These are phyloP conservation scores for Phialophora macrospora DNA, from an alignment of 2,329 filamentous ascomycete species.

Conservation along the genomic window DNA sequence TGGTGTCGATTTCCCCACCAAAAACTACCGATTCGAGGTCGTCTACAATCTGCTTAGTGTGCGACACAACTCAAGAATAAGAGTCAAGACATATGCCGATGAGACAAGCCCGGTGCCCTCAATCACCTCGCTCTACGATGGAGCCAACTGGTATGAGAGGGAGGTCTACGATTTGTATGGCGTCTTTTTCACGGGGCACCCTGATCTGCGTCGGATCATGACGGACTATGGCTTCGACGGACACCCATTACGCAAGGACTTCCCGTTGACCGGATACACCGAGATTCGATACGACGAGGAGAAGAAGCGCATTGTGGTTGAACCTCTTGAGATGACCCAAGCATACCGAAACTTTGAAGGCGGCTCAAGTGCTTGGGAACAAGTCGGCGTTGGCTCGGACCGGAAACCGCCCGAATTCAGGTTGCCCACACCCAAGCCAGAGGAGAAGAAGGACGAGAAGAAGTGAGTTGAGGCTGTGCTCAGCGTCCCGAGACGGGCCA, in stretches of 20 bases:
- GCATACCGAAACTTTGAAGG: slow-evolving; percentile 99
- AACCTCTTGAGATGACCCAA: slow-evolving; percentile 96
- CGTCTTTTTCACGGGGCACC: slow-evolving; percentile 94
- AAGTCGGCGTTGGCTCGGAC: slow-evolving; percentile 73
- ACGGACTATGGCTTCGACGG: slow-evolving; percentile 99
- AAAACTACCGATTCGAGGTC: slow-evolving; percentile 94
- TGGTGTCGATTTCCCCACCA: slow-evolving; percentile 92
- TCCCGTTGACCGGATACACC: slow-evolving; percentile 96
- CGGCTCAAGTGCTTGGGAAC: slow-evolving; percentile 73
- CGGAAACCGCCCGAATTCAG: slow-evolving; percentile 87
- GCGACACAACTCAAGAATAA: slow-evolving; percentile 93
- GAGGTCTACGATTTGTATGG: slow-evolving; percentile 98
- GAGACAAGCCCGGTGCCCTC: slow-evolving; percentile 93
- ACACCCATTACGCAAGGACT: slow-evolving; percentile 95
- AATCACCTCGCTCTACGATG: slow-evolving; percentile 83
- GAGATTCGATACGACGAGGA: slow-evolving; percentile 98
- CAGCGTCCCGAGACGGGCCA: background rate
- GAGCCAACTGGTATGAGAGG: slow-evolving; percentile 98
- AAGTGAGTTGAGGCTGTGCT: slow-evolving; percentile 69
- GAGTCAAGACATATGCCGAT: slow-evolving; percentile 98
- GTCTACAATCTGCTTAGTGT: slow-evolving; percentile 97
- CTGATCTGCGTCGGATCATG: slow-evolving; percentile 96
- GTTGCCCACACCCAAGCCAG: slow-evolving; percentile 91
- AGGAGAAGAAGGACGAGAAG: slow-evolving; percentile 79
- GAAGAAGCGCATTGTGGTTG: slow-evolving; percentile 99